phyloP scores from a whole-genome alignment of 2,329 filamentous ascomycete genomes.

The Arthrobotrys musiformis region DNA sequence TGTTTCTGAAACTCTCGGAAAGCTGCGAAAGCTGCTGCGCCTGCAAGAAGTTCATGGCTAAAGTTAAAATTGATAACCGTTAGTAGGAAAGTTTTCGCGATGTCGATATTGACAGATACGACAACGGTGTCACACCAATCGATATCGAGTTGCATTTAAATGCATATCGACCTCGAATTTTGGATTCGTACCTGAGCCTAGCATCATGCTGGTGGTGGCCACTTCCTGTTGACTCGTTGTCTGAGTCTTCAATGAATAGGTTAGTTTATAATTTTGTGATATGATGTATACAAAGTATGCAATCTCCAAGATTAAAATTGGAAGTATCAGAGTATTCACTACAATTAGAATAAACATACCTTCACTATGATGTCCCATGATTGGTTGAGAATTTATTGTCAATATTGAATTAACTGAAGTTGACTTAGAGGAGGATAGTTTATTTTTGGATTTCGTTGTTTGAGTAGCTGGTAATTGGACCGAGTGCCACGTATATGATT shows the following conservation, averaged over 20 bases:
- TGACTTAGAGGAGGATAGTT: neutral
- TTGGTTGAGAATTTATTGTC: neutral
- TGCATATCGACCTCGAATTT: neutral
- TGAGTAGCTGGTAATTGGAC: neutral
- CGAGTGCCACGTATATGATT: neutral
- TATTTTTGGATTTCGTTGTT: neutral
- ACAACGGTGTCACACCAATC: neutral
- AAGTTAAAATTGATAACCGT: conserved; percentile 61
- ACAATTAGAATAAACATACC: neutral
- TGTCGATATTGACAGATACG: too few species aligned
- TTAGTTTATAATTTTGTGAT: too few species aligned
- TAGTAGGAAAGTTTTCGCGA: neutral
- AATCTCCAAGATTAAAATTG: neutral
- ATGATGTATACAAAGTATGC: neutral
- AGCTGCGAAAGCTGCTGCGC: conserved; percentile 80
- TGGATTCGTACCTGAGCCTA: conserved; percentile 6
- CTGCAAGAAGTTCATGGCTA: conserved; percentile 79
- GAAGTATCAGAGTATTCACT: neutral
- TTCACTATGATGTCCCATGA: conserved; percentile 17
- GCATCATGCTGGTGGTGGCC: conserved; percentile 16
- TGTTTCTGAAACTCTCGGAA: conserved; percentile 81
- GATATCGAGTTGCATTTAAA: neutral
- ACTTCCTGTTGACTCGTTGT: neutral
- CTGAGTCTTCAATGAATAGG: conserved; percentile 15
- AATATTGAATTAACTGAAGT: neutral